These are phyloP conservation scores for Fusarium palustre DNA, from an alignment of 2,329 filamentous ascomycete genomes.

Conservation along the genomic window DNA sequence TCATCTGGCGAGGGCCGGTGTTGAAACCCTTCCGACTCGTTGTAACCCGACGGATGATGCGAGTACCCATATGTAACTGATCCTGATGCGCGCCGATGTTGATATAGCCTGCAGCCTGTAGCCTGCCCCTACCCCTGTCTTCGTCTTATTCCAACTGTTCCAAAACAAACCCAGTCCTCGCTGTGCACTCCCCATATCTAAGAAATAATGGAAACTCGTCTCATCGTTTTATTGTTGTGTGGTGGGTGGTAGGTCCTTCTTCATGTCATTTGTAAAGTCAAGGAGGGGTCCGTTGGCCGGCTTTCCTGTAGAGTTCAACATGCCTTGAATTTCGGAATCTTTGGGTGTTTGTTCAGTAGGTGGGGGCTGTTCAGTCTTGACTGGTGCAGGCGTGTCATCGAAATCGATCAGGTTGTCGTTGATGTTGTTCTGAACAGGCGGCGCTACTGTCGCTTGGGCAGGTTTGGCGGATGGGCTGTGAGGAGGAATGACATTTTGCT, in stretches of 20 bases:
- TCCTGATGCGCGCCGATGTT: slow-evolving; percentile 46
- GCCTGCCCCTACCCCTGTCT: slow-evolving; percentile 25
- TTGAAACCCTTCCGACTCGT: slow-evolving; percentile 47
- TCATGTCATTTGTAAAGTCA: slow-evolving; percentile 68
- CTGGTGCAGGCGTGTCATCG: slow-evolving; percentile 52
- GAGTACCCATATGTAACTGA: slow-evolving; percentile 45
- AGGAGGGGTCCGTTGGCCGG: slow-evolving; percentile 63
- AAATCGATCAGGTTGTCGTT: slow-evolving; percentile 67
- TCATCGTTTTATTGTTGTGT: slow-evolving; percentile 41
- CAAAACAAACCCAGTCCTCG: slow-evolving; percentile 34
- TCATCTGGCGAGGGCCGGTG: slow-evolving; percentile 38
- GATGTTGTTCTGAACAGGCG: slow-evolving; percentile 31
- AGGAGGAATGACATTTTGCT: slow-evolving; percentile 68
- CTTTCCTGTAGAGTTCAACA: slow-evolving; percentile 62
- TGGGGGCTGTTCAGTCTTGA: background rate
- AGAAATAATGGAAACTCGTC: slow-evolving; percentile 27
- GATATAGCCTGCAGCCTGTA: slow-evolving; percentile 31
- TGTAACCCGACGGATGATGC: slow-evolving; percentile 43
- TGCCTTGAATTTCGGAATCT: slow-evolving; percentile 55
- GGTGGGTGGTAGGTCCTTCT: slow-evolving; percentile 59
- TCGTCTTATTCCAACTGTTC: slow-evolving; percentile 35
- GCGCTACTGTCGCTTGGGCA: slow-evolving; percentile 32
- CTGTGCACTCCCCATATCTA: slow-evolving; percentile 31
- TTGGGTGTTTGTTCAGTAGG: slow-evolving; percentile 9
- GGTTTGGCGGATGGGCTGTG: slow-evolving; percentile 39